phyloP scores from a whole-genome alignment of 179 eudicot species.

The Amaranthus tricolor region DNA sequence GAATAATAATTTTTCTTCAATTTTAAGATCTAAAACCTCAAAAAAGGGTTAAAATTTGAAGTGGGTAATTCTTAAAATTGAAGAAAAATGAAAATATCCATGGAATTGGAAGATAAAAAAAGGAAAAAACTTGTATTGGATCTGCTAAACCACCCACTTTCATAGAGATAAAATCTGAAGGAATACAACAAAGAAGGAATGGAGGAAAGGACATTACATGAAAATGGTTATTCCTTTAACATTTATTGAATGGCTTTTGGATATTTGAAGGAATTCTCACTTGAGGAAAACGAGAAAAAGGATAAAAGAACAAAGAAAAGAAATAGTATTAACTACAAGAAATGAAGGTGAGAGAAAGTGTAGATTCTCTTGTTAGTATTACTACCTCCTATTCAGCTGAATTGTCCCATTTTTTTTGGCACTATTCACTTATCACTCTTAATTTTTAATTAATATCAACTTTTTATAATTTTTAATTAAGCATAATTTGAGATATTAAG shows the following conservation, averaged over 20 bases:
- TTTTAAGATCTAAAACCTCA: no score
- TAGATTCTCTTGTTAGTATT: conserved; percentile 25
- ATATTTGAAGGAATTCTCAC: conserved; percentile 16
- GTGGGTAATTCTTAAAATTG: conserved; percentile 4
- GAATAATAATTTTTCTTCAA: no score
- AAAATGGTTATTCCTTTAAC: not conserved
- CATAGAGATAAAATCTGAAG: conserved; percentile 16
- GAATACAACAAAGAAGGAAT: conserved; percentile 25
- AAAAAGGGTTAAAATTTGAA: conserved; percentile 3
- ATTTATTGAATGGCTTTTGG: conserved; percentile 9
- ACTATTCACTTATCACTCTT: no score
- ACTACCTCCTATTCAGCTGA: no score
- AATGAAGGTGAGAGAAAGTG: conserved; percentile 18
- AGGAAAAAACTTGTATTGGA: conserved; percentile 21
- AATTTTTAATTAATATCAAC: no score
- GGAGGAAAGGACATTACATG: conserved; percentile 15
- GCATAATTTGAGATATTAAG: no score
- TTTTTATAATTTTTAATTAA: no score
- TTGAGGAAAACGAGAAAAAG: conserved; percentile 8
- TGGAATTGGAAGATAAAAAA: conserved; percentile 2
- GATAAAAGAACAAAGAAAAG: not conserved
- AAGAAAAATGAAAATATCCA: conserved; percentile 9
- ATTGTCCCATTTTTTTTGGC: no score
- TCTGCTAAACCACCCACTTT: conserved; percentile 25
- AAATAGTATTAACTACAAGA: no score